Evolutionary conservation across 345 rosid genomes (phyloP).

Genomic region (Eucalyptus albens): DNA sequence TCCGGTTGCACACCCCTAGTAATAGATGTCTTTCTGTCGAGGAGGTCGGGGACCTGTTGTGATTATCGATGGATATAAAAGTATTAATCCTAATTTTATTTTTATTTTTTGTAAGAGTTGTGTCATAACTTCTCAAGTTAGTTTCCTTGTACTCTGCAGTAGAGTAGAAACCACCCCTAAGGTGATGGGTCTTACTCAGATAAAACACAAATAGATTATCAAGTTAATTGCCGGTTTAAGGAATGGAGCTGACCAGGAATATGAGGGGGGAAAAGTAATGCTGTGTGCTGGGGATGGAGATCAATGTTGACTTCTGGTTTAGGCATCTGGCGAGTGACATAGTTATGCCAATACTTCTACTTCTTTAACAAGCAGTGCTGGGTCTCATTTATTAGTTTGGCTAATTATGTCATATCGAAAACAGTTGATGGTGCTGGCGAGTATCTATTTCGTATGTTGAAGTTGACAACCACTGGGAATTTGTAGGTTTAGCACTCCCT

Average conservation of each 20-base stretch:
- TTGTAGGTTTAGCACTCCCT: background rate
- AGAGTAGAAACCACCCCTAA: background rate
- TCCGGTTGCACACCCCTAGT: rapidly evolving
- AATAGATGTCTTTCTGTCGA: background rate
- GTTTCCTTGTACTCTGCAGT: background rate
- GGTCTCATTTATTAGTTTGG: background rate
- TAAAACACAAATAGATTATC: background rate
- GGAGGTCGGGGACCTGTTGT: background rate
- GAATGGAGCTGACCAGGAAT: background rate
- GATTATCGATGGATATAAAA: background rate
- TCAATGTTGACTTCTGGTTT: background rate
- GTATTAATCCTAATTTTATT: background rate
- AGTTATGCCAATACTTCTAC: background rate
- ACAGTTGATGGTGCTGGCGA: background rate
- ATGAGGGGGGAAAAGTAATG: background rate
- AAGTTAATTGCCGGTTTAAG: background rate
- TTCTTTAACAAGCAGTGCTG: rapidly evolving
- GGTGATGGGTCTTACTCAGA: background rate
- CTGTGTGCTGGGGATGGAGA: background rate
- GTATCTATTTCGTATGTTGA: background rate
- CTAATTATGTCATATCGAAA: background rate
- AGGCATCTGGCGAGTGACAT: rapidly evolving
- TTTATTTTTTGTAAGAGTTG: background rate
- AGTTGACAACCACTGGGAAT: background rate
- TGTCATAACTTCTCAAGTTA: background rate